Evolutionary conservation across 2,329 filamentous ascomycete species (phyloP), one percentile per base, ranked within the genome.

Genomic region (Alternaria triticina): DNA sequence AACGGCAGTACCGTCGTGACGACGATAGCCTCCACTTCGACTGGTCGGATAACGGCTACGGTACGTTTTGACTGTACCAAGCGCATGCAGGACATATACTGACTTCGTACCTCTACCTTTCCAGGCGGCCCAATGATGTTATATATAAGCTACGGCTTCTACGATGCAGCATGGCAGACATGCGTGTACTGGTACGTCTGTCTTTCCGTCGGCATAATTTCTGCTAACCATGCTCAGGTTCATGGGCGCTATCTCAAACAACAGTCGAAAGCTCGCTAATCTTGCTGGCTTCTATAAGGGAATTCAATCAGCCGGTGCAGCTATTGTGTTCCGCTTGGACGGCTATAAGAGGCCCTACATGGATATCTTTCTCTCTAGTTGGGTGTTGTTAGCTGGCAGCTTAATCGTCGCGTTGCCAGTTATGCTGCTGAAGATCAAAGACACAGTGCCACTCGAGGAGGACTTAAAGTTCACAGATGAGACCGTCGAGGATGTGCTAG

Each of bases 231-330:
- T 6, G 25, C 9, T 65, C 63, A 91, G 90, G 90, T 93, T 91
- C 83, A 96, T 97, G 90, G 94, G 94, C 54, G 89, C 94, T 8
- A 86, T 97, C 40, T 94, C 91, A 75, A 97, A 97, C 87, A 96
- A 94, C 65, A 88, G 91, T 65, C 92, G 94, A 80, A 94, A 93
- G 79, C 87, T 94, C 7, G 94, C 94, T 82, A 96, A 97, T 83
- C 90, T 94, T 74, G 91, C 93, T 30, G 94, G 92, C 64, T 94
- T 91, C 83, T 95, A 95, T 86, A 95, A 94, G 82, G 90, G 90
- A 54, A 91, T 96, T 68, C 93, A 96, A 79, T 94, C 91, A 25
- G 92, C 91, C 9, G 93, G 92, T 68, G 90, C 90, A 2, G 92
- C 91, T 60, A 86, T 93, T 69, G 90, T 87, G 72, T 91, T 87